Percentiles rank a stretch among this genome's conserved stretches.
Conservation (phyloP, 176 grass and related monocot genomes). For the Olyra latifolia region DNA sequence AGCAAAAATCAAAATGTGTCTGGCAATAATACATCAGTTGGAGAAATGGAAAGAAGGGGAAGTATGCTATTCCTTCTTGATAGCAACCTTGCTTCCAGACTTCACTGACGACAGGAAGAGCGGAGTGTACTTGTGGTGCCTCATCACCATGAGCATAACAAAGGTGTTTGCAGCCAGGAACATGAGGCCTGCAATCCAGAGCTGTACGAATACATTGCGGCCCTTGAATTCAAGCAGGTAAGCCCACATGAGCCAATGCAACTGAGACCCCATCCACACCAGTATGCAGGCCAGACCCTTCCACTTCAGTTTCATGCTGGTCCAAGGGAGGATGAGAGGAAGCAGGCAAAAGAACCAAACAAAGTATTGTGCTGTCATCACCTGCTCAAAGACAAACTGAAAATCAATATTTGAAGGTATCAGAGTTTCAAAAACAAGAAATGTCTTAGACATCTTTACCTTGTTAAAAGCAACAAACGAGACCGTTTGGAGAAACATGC, state of each 20-base stretch:
- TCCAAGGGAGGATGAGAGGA: conserved; percentile 93
- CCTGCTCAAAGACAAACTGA: neutral
- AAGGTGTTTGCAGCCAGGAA: conserved; percentile 77
- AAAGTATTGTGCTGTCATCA: conserved; percentile 45
- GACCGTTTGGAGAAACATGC: conserved; percentile 87
- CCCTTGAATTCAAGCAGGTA: too few relatives aligned
- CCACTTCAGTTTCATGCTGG: too few relatives aligned
- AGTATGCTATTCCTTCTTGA: conserved; percentile 43
- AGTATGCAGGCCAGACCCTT: too few relatives aligned
- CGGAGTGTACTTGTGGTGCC: conserved; percentile 58
- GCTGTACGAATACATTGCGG: conserved; percentile 74
- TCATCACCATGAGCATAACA: conserved; percentile 67
- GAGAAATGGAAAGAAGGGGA: conserved; percentile 13
- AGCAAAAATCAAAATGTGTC: neutral
- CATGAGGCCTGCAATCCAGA: conserved; percentile 77
- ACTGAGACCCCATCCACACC: too few relatives aligned
- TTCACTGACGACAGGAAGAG: conserved; percentile 33
- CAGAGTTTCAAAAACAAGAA: neutral
- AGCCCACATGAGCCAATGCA: too few relatives aligned
- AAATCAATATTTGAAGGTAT: neutral
- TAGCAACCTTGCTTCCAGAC: conserved; percentile 22
- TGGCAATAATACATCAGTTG: neutral
- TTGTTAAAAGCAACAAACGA: conserved; percentile 98
- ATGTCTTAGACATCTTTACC: conserved; percentile 32
- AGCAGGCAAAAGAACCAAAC: conserved; percentile 97